These are phyloP conservation scores for Dactylis glomerata DNA, from an alignment of 176 grass and related monocot species.

Conservation along the genomic window DNA sequence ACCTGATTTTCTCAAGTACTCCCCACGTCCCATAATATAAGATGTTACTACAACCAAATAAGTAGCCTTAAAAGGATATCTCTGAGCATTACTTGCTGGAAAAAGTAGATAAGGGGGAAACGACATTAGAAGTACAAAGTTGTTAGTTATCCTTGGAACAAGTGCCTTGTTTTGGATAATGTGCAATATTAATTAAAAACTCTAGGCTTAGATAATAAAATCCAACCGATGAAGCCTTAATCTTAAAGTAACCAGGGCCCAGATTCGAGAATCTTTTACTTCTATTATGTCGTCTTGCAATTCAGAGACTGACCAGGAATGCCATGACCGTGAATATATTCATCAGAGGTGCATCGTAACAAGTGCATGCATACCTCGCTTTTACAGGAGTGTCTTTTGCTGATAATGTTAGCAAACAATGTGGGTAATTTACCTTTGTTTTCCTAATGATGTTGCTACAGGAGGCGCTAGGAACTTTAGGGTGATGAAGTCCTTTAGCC, in stretches of 20 bases:
- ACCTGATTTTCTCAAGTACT: constrained; percentile 1
- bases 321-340: constrained; percentile 23
- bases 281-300: constrained; percentile 43
- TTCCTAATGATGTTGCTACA: constrained; percentile 29
- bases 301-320: constrained; percentile 1
- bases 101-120: constrained; percentile 10
- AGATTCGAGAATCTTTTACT: constrained; percentile 55
- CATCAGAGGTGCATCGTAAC: not conserved
- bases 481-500: constrained; percentile 83
- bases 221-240: constrained; percentile 15
- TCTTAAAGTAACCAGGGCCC: constrained; percentile 22
- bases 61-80: constrained; percentile 2
- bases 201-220: constrained; percentile 5
- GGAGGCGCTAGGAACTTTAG: constrained; percentile 79
- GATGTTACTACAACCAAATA: not conserved
- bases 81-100: constrained; percentile 25
- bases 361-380: constrained; percentile 3
- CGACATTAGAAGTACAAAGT: constrained; percentile 28
- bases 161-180: constrained; percentile 27
- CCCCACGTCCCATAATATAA: too few species aligned
- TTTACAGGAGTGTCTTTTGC: constrained; percentile 28
- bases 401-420: constrained; percentile 23
- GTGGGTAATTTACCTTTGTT: not conserved
- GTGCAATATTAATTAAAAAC: constrained; percentile 3
- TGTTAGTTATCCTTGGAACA: constrained; percentile 48